Percentiles rank a stretch among this genome's conserved stretches.
Conservation (phyloP, 1,284 basidiomycete species). For the Puccinia polysora region DNA sequence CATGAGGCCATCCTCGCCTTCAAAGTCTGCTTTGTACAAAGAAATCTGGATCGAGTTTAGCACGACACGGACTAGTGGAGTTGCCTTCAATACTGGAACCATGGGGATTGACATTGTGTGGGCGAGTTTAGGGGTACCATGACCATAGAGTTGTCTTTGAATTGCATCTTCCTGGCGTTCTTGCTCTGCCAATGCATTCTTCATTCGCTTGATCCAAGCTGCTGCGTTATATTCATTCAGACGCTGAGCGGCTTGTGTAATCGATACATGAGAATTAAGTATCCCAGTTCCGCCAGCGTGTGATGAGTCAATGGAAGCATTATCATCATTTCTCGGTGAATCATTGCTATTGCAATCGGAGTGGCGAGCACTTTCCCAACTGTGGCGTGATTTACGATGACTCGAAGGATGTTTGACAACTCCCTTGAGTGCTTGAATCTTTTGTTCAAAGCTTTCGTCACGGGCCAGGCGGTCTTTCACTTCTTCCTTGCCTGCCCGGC, state of each 20-base stretch:
- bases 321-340: constrained; percentile 17
- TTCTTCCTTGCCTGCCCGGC: constrained; percentile 71
- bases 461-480: constrained; percentile 69
- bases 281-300: constrained; percentile 50
- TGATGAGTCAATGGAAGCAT: constrained; percentile 24
- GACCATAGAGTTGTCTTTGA: constrained; percentile 42
- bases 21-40: constrained; percentile 65
- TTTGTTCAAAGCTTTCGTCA: constrained; percentile 74
- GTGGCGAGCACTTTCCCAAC: constrained; percentile 1
- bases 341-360: constrained; percentile 17
- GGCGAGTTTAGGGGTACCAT: constrained; percentile 44
- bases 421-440: constrained; percentile 62
- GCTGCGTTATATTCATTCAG: constrained; percentile 71
- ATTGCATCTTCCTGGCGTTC: constrained; percentile 56
- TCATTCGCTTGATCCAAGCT: constrained; percentile 66
- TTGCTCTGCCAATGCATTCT: constrained; percentile 55
- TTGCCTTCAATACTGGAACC: constrained; percentile 56
- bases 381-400: background rate
- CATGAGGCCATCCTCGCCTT: constrained; percentile 57
- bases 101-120: constrained; percentile 56
- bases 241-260: constrained; percentile 69
- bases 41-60: constrained; percentile 63
- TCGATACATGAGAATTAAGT: constrained; percentile 56
- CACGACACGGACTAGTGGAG: constrained; percentile 70
- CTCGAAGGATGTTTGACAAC: constrained; percentile 13